Evolutionary conservation across 2,329 filamentous ascomycete species (phyloP).

Genomic region (Cadophora luteo-olivacea): DNA sequence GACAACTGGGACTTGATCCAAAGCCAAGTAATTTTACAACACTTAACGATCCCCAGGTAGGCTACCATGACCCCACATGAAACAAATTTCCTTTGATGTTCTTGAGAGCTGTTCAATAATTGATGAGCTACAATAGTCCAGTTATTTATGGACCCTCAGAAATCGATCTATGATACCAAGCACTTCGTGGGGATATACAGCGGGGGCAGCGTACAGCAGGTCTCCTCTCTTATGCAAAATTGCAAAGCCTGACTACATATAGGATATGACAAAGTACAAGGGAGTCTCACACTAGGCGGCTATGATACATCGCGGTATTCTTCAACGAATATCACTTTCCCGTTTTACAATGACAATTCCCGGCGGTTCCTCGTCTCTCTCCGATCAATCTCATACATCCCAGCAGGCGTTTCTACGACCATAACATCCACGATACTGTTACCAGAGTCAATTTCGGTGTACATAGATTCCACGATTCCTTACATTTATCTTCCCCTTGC

Average conservation of each 20-base stretch:
- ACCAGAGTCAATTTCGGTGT: too few species aligned
- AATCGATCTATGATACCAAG: constrained; percentile 47
- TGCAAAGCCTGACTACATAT: too few species aligned
- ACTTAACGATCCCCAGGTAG: constrained; percentile 44
- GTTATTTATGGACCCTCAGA: background rate
- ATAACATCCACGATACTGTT: constrained; percentile 41
- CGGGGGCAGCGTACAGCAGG: constrained; percentile 48
- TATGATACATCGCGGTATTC: constrained; percentile 48
- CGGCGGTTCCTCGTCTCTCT: constrained; percentile 46
- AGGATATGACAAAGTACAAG: constrained; percentile 33
- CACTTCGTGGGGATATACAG: constrained; percentile 50
- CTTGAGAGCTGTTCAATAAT: too few species aligned
- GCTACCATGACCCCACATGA: too few species aligned
- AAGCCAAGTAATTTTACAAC: constrained; percentile 48
- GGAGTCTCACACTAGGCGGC: constrained; percentile 49
- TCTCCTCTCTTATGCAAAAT: constrained; percentile 16
- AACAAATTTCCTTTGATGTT: too few species aligned
- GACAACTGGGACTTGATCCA: constrained; percentile 48
- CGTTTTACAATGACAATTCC: too few species aligned
- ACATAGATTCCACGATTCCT: constrained; percentile 49
- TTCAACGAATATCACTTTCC: too few species aligned
- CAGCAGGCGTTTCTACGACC: constrained; percentile 34
- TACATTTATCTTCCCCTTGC: constrained; percentile 48
- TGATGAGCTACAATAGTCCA: too few species aligned
- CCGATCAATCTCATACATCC: constrained; percentile 40